Base-by-base conservation (phyloP, 495 filamentous ascomycete species). In the Trichoderma erinaceum region DNA sequence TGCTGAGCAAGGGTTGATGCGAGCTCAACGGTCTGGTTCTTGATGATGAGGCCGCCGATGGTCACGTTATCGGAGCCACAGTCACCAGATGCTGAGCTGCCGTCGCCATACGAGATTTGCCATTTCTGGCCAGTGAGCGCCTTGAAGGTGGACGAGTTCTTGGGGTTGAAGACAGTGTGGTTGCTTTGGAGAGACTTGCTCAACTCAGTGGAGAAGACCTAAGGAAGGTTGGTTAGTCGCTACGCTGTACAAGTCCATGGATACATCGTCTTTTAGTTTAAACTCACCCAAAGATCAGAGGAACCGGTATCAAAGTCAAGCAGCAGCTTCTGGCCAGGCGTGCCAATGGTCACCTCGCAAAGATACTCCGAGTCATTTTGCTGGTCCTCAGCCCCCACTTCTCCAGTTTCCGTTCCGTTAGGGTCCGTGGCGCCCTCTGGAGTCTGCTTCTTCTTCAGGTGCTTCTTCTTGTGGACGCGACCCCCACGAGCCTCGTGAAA, bases 221-320 rank as follows among this genome's bases (percentile, higher is more conserved):
- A 58, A 11, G 23, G 4, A 58, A 23, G 3, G 5, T 56, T 29
- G 81, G 87, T 84, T 76, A 90, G 87, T 67, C 29, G 29, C 29
- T 29, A 29, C 29, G 29, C 29, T 29, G 29, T 4, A 29, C 29
- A 29, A 29, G 29, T 29, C 29, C 87, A 87, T 75, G 92, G 64
- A 91, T 79, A n/a, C 83, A 85, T 82, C 90, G 44, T 90, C 80
- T 89, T 10, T 41, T 12, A 25, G 10, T 10, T 63, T 65, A 77
- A 6, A 29, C 56, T 32, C 27, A 81, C 79, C 79, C 78, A 92
- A 81, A 93, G 84, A 78, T 93, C 90, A 52, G 88, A 85, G 52
- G 86, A 89, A 4, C 90, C 90, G 50, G 90, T 91, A 73, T 93
- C 90, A 72, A 92, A 83, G 73, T 91, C 87, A 67, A 93, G 72